A percentile compares a stretch with the other conserved stretches of the same genome.
Evolutionary conservation across 2,329 filamentous ascomycete species (phyloP).

Genomic region (Neofusicoccum kwambonambiense): DNA sequence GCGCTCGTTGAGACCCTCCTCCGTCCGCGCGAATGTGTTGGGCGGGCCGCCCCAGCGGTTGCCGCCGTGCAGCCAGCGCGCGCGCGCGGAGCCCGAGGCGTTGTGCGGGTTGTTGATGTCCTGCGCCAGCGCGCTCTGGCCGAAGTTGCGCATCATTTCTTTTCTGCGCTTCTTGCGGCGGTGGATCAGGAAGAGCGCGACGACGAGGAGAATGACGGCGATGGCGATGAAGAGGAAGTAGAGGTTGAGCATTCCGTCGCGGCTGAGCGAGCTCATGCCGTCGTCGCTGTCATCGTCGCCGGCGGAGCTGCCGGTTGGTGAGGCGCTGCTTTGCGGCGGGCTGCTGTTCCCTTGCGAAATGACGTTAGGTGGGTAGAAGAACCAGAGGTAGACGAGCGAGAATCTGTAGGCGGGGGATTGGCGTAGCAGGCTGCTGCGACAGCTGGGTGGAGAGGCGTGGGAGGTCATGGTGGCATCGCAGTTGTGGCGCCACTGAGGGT

Average conservation of each 20-base stretch:
- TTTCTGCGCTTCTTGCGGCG: slow-evolving; percentile 39
- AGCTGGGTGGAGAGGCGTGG: not conserved
- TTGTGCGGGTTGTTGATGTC: slow-evolving; percentile 29
- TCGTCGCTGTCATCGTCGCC: not conserved
- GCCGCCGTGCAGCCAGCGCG: slow-evolving; percentile 28
- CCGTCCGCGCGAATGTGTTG: slow-evolving; percentile 24
- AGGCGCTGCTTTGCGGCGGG: not conserved
- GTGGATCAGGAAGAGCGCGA: slow-evolving; percentile 46
- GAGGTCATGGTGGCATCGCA: slow-evolving; percentile 10
- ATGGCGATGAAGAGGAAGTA: slow-evolving; percentile 60
- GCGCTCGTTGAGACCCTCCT: slow-evolving; percentile 62
- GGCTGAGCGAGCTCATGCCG: not conserved
- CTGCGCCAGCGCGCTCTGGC: slow-evolving; percentile 35
- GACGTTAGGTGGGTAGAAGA: slow-evolving; percentile 37
- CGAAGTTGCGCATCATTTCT: slow-evolving; percentile 26
- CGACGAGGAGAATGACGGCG: slow-evolving; percentile 44
- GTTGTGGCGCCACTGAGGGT: not conserved
- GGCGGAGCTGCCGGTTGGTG: not conserved
- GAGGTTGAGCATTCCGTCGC: slow-evolving; percentile 42
- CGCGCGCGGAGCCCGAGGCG: slow-evolving; percentile 22
- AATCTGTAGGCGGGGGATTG: not conserved
- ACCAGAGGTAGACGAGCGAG: slow-evolving; percentile 19
- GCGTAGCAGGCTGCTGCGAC: not conserved
- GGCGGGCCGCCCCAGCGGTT: slow-evolving; percentile 20
- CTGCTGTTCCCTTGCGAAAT: slow-evolving; percentile 18